A percentile compares a stretch with the other conserved stretches of the same genome.
Evolutionary conservation across 2,329 filamentous ascomycete species (phyloP).

Genomic region (Botrytis aclada): DNA sequence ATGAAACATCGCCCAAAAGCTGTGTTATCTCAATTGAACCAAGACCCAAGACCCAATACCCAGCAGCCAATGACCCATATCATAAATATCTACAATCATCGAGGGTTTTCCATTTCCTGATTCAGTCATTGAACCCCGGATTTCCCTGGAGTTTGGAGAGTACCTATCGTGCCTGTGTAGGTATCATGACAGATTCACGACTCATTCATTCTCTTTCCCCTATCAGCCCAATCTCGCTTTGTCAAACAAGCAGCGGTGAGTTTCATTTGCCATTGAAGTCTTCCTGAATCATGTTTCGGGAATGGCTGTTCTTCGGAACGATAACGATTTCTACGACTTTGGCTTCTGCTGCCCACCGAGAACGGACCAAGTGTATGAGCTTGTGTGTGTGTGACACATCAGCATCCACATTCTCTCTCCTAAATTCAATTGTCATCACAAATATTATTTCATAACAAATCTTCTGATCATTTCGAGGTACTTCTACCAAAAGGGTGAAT

Average conservation of each 20-base stretch:
- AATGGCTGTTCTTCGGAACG: neutral
- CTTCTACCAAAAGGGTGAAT: neutral
- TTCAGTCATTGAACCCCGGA: neutral
- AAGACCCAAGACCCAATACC: neutral
- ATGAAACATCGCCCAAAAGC: neutral
- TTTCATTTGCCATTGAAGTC: neutral
- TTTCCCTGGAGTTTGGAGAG: neutral
- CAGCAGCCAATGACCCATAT: neutral
- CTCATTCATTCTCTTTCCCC: neutral
- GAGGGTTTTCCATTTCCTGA: neutral
- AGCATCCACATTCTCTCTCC: conserved; percentile 13
- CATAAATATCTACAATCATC: no score
- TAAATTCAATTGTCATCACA: neutral
- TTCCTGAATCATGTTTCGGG: neutral
- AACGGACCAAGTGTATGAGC: conserved; percentile 3
- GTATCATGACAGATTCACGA: neutral
- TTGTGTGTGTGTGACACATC: conserved; percentile 10
- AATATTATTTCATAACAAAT: neutral
- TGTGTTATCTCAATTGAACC: neutral
- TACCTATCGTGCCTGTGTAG: no score
- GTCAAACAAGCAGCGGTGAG: neutral
- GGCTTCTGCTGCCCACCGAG: neutral
- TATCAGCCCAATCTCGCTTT: neutral
- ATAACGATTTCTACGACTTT: neutral
- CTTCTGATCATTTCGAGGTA: neutral